These are phyloP conservation scores for Tuber brumale DNA, from an alignment of 495 filamentous ascomycete species.

Conservation along the genomic window DNA sequence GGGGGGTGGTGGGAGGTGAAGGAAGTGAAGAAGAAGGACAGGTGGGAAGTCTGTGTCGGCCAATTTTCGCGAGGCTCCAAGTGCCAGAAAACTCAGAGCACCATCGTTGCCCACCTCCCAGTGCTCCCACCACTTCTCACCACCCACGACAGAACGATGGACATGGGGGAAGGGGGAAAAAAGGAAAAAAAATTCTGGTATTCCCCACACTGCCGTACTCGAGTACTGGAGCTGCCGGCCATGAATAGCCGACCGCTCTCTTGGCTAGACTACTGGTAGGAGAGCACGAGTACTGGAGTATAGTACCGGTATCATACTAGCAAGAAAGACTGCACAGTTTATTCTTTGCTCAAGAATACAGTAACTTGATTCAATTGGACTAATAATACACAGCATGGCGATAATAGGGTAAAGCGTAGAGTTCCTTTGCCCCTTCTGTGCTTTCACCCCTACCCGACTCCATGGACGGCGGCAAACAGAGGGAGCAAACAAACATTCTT, in stretches of 20 bases:
- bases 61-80: constrained; percentile 7
- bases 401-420: background rate
- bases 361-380: background rate
- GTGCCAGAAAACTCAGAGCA: background rate
- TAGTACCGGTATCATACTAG: too few relatives aligned
- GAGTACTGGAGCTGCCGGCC: background rate
- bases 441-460: background rate
- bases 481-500: background rate
- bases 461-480: constrained; percentile 1
- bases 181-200: background rate
- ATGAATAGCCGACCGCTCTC: background rate
- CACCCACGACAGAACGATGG: background rate
- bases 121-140: background rate
- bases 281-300: too few relatives aligned
- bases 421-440: background rate
- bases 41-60: constrained; percentile 14
- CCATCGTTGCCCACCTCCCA: background rate
- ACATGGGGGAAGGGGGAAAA: background rate
- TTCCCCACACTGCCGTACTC: background rate
- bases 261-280: too few relatives aligned
- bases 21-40: constrained; percentile 7
- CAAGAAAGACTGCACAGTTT: background rate
- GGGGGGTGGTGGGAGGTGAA: background rate
- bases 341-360: background rate
- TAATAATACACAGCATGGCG: background rate